A percentile compares a stretch with the other conserved stretches of the same genome.
phyloP scores from a whole-genome alignment of 2,329 filamentous ascomycete genomes.

The Ilyonectria mors-panacis region DNA sequence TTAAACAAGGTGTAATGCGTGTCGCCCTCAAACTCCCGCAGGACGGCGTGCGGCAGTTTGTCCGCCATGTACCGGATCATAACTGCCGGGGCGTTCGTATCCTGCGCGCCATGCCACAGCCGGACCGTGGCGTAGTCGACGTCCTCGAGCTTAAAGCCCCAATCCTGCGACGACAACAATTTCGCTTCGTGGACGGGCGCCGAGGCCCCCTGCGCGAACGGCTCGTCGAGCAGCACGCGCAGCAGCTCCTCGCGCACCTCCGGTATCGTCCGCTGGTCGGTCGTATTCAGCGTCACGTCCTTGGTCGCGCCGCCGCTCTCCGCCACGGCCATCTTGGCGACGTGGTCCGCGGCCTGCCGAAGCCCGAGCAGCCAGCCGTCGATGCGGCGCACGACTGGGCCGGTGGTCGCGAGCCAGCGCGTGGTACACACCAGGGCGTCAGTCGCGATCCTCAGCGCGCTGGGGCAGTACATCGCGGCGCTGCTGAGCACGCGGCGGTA shows the following conservation, averaged over 20 bases:
- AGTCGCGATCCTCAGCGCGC: constrained; percentile 35
- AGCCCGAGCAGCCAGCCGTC: constrained; percentile 33
- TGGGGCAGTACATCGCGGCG: constrained; percentile 44
- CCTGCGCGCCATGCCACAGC: constrained; percentile 53
- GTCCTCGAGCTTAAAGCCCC: constrained; percentile 51
- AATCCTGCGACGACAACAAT: constrained; percentile 47
- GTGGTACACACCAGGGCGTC: constrained; percentile 8
- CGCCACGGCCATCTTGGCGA: constrained; percentile 18
- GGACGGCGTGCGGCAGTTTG: constrained; percentile 50
- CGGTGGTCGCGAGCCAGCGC: constrained; percentile 31
- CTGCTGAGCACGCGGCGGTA: constrained; percentile 37
- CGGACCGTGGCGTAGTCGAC: constrained; percentile 45
- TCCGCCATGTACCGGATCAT: constrained; percentile 56
- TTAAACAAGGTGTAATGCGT: constrained; percentile 51
- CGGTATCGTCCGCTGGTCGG: constrained; percentile 4
- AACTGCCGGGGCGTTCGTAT: constrained; percentile 51
- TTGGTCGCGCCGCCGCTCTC: background rate
- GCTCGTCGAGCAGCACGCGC: constrained; percentile 49
- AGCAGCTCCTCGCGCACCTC: constrained; percentile 48
- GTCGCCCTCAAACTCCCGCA: constrained; percentile 53
- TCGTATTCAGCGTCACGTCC: background rate
- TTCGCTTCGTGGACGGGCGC: constrained; percentile 48
- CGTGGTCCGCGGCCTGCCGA: constrained; percentile 15
- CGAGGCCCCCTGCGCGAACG: constrained; percentile 48
- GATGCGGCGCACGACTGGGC: constrained; percentile 7